Base-by-base conservation (phyloP, 1,284 basidiomycete species). In the Singerocomus rubriflavus region DNA sequence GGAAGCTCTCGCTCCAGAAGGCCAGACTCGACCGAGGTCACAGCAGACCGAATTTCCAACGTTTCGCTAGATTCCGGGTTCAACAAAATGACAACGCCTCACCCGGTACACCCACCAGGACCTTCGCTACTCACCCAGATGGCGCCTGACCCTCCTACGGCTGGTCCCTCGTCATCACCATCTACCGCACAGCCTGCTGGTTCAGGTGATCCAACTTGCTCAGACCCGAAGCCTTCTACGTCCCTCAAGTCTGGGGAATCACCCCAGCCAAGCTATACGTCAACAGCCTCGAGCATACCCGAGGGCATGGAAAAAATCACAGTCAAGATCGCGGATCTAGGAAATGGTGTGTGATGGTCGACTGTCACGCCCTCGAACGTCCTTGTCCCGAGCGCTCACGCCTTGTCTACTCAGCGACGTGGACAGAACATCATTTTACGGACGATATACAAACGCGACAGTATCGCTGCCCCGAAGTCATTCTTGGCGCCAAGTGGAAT, bases 251-350 rank as follows among this genome's bases (percentile, higher is more conserved):
- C 72, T 1, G 68, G 73, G 35, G 74, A 77, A 56, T 69, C 64
- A 31, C 65, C 66, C 3, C 71, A 68, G 27, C 62, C 55, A 9
- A 69, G 67, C 34, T 65, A 59, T 39, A 59, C 60, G 27, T 61
- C 63, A 27, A 57, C 65, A 9, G 42, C 48, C 11, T 63, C 61
- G 16, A 68, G 65, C 34, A n/a, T 56, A 12, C 48, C 64, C 8
- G 71, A 73, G 45, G 57, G 63, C n/a, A 47, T 55, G 41, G 94
- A 98, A 69, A 84, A 87, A 65, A 97, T 99, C 58, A 98, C 95
- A 4, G 97, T 99, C 57, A 98, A 99, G 79, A 98, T 99, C 67
- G 96, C 96, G 31, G 97, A 99, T 77, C 73, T 99, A 48, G 96
- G 94, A 17, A 97, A 98, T 68, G 91, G 86, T 87, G 55, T 36